Conservation (phyloP, 2,329 filamentous ascomycete species). For the Penicillium corylophilum region DNA sequence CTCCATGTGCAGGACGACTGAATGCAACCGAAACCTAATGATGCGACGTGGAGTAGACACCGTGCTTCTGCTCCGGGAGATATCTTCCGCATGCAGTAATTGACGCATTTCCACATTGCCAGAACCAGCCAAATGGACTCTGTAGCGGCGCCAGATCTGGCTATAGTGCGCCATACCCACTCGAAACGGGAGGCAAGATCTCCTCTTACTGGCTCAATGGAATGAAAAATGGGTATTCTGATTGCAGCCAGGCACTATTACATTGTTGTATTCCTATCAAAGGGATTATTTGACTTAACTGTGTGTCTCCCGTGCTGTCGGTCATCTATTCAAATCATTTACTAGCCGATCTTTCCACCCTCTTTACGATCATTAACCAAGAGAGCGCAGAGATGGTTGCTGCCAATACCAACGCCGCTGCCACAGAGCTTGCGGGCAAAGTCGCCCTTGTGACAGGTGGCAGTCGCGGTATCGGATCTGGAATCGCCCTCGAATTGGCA, state of each 20-base stretch:
- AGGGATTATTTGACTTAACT: background rate
- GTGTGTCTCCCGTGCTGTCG: background rate
- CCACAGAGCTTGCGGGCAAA: constrained; percentile 34
- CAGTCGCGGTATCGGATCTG: constrained; percentile 43
- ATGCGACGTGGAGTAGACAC: constrained; percentile 7
- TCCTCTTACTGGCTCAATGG: background rate
- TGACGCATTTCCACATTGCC: background rate
- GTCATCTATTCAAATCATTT: background rate
- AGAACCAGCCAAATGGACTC: background rate
- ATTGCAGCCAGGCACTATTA: background rate
- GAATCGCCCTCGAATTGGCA: constrained; percentile 43
- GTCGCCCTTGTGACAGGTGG: constrained; percentile 38
- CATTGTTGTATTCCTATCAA: background rate
- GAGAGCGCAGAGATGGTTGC: constrained; percentile 18
- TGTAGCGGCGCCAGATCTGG: background rate
- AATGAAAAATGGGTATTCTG: background rate
- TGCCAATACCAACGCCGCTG: constrained; percentile 9
- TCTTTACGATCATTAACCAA: background rate
- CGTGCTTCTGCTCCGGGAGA: background rate
- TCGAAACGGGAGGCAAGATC: background rate
- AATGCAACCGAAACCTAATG: constrained; percentile 11
- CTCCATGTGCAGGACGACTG: background rate
- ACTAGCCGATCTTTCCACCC: background rate
- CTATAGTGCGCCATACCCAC: background rate
- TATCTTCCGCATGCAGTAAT: constrained; percentile 19